These are phyloP conservation scores for Biscutella auriculata DNA, from an alignment of 441 rosid genomes.

Conservation along the genomic window DNA sequence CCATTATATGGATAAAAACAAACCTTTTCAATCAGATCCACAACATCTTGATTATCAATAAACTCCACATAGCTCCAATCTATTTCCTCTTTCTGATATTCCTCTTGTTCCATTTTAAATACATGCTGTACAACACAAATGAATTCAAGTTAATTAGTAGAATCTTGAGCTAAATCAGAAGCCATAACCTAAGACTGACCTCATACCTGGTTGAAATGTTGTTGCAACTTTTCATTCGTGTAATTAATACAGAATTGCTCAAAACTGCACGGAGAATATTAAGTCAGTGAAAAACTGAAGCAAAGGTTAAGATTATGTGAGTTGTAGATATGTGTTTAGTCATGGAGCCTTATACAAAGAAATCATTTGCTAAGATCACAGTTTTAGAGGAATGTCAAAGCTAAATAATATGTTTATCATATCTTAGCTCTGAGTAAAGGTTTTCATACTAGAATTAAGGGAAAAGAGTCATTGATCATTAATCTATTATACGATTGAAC, in stretches of 20 bases:
- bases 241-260: constrained; percentile 64
- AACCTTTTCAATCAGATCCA: constrained; percentile 71
- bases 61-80: constrained; percentile 64
- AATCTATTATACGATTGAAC: neutral
- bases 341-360: neutral
- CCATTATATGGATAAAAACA: neutral
- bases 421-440: neutral
- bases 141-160: constrained; percentile 16
- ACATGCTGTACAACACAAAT: constrained; percentile 37
- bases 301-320: constrained; percentile 3
- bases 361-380: neutral
- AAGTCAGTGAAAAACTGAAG: constrained; percentile 10
- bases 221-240: constrained; percentile 66
- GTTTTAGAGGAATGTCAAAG: neutral
- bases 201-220: constrained; percentile 80
- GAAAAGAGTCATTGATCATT: neutral
- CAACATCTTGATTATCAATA: constrained; percentile 59
- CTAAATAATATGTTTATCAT: neutral
- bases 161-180: constrained; percentile 13
- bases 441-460: neutral
- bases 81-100: constrained; percentile 46
- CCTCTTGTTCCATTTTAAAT: constrained; percentile 62
- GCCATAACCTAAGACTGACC: constrained; percentile 30
- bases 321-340: neutral
- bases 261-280: constrained; percentile 31